phyloP scores from a whole-genome alignment of 129 eudicot species.

The Oenanthe sinensis region DNA sequence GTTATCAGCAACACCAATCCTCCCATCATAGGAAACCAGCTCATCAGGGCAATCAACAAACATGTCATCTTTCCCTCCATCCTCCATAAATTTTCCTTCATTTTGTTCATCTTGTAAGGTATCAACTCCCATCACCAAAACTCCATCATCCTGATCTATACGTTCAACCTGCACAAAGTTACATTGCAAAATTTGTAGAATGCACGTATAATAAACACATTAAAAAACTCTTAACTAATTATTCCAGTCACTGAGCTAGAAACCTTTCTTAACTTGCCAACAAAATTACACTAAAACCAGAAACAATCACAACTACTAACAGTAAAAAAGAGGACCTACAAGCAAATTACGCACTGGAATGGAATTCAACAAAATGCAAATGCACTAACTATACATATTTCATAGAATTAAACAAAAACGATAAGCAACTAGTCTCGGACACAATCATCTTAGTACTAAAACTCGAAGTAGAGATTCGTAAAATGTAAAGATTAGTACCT shows the following conservation, averaged over 20 bases:
- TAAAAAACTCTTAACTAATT: not conserved
- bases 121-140: constrained; percentile 24
- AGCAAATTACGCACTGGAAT: not conserved
- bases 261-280: not conserved
- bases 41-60: constrained; percentile 97
- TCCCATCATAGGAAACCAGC: constrained; percentile 27
- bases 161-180: constrained; percentile 31
- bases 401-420: not conserved
- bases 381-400: not conserved
- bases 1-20: constrained; percentile 13
- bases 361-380: not conserved
- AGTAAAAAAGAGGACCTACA: not conserved
- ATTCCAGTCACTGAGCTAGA: no score
- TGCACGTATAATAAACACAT: not conserved
- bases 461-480: no score
- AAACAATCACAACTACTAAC: not conserved
- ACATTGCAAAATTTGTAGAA: not conserved
- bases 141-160: constrained; percentile 44
- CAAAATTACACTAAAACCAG: not conserved
- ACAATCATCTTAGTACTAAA: not conserved
- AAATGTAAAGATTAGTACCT: constrained; percentile 21
- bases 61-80: constrained; percentile 80
- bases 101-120: constrained; percentile 28
- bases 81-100: constrained; percentile 52
- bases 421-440: not conserved